These are phyloP conservation scores for Diplodia sapinea DNA, from an alignment of 2,329 filamentous ascomycete species.

Conservation along the genomic window DNA sequence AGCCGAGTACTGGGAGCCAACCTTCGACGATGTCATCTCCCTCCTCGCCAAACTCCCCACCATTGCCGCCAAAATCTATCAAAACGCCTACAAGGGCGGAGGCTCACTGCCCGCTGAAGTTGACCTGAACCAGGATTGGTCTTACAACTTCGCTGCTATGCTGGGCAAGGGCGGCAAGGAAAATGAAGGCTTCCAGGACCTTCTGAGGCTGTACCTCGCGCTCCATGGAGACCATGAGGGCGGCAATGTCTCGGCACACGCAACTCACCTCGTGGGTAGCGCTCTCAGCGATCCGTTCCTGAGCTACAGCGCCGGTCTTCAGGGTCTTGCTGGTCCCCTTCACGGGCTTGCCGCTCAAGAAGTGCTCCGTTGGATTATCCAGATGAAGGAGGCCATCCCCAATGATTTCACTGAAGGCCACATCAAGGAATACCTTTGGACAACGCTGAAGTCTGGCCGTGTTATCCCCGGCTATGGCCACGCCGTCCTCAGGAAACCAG, in stretches of 20 bases:
- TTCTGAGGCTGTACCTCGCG: constrained; percentile 90
- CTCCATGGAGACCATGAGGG: constrained; percentile 98
- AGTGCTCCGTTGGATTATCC: constrained; percentile 92
- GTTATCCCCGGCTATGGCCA: constrained; percentile 96
- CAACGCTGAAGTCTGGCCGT: constrained; percentile 88
- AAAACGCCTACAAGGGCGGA: constrained; percentile 79
- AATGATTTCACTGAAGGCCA: constrained; percentile 77
- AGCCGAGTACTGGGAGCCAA: constrained; percentile 98
- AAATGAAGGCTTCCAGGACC: constrained; percentile 93
- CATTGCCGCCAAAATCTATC: constrained; percentile 97
- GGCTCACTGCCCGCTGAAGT: constrained; percentile 76
- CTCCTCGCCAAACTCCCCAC: constrained; percentile 95
- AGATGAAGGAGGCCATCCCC: constrained; percentile 92
- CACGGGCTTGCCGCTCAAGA: constrained; percentile 96
- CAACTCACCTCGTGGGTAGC: constrained; percentile 93
- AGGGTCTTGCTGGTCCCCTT: constrained; percentile 91
- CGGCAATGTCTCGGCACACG: constrained; percentile 94
- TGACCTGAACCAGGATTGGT: constrained; percentile 90
- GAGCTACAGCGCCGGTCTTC: constrained; percentile 92
- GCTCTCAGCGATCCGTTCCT: constrained; percentile 95
- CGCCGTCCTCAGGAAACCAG: constrained; percentile 93
- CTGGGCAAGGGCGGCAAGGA: constrained; percentile 86
- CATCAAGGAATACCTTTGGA: constrained; percentile 89
- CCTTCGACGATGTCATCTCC: constrained; percentile 92
- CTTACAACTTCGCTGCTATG: constrained; percentile 98